Percentiles rank a stretch among this genome's conserved stretches.
Evolutionary conservation across 306 rosid genomes (phyloP).

Genomic region (Citrullus mucosospermus): DNA sequence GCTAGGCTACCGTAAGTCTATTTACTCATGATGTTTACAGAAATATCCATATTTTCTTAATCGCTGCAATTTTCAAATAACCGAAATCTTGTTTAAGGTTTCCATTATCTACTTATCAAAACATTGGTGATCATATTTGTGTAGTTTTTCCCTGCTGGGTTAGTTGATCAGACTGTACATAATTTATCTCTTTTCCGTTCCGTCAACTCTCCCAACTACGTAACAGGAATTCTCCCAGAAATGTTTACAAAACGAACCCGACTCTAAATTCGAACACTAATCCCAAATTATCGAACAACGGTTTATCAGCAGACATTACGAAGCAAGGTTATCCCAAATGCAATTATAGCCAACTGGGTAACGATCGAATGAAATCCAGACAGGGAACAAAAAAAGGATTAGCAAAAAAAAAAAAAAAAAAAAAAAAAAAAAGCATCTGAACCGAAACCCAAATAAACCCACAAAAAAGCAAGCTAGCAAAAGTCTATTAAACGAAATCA

Average conservation of each 20-base stretch:
- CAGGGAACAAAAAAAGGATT: background rate
- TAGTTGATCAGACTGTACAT: background rate
- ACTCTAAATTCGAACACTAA: background rate
- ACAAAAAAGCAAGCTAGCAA: background rate
- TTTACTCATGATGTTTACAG: background rate
- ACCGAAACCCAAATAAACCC: background rate
- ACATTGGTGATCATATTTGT: background rate
- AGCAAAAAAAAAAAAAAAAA: background rate
- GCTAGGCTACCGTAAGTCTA: background rate
- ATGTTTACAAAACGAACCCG: background rate
- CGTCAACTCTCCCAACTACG: background rate
- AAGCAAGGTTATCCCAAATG: background rate
- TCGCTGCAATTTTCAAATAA: background rate
- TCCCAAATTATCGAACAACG: background rate
- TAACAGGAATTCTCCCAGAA: background rate
- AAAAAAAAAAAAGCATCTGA: background rate
- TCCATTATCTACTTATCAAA: background rate
- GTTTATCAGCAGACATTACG: background rate
- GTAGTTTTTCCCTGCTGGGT: background rate
- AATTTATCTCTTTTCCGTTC: background rate
- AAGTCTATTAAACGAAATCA: background rate
- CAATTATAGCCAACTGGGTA: background rate
- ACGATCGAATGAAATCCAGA: background rate
- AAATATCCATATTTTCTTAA: background rate
- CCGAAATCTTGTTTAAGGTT: background rate